Conservation (phyloP, 345 rosid genomes). For the Linum lewisii region DNA sequence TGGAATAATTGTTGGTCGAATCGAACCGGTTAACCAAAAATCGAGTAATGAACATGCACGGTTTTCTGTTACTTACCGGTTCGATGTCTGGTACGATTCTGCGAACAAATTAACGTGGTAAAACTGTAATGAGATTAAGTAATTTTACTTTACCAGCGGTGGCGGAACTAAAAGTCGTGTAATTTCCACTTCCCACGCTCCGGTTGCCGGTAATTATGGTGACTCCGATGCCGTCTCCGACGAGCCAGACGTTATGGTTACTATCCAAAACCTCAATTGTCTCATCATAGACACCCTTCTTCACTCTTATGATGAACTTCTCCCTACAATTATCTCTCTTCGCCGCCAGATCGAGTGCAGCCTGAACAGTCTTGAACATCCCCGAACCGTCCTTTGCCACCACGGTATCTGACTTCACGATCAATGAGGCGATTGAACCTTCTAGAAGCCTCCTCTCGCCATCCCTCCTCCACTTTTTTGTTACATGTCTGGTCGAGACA, state of each 20-base stretch:
- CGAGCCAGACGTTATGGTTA: conserved; percentile 56
- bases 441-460: conserved; percentile 51
- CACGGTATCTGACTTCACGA: conserved; percentile 38
- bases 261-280: conserved; percentile 43
- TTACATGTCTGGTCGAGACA: conserved; percentile 2
- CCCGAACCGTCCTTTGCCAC: conserved; percentile 74
- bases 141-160: conserved; percentile 47
- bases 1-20: too few species aligned
- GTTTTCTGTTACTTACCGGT: too few species aligned
- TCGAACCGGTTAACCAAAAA: too few species aligned
- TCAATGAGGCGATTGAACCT: conserved; percentile 13
- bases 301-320: conserved; percentile 60
- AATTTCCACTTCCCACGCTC: conserved; percentile 53
- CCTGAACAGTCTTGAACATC: conserved; percentile 41
- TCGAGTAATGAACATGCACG: too few species aligned
- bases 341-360: conserved; percentile 55
- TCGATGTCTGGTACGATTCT: too few species aligned
- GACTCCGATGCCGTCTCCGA: conserved; percentile 54
- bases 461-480: conserved; percentile 35
- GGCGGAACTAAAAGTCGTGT: conserved; percentile 75
- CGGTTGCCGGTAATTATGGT: conserved; percentile 65
- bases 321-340: conserved; percentile 33
- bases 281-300: conserved; percentile 59
- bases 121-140: too few species aligned
- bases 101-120: too few species aligned